Evolutionary conservation across 768 basidiomycete genomes (phyloP).

Genomic region (Pleurotus cornucopiae): DNA sequence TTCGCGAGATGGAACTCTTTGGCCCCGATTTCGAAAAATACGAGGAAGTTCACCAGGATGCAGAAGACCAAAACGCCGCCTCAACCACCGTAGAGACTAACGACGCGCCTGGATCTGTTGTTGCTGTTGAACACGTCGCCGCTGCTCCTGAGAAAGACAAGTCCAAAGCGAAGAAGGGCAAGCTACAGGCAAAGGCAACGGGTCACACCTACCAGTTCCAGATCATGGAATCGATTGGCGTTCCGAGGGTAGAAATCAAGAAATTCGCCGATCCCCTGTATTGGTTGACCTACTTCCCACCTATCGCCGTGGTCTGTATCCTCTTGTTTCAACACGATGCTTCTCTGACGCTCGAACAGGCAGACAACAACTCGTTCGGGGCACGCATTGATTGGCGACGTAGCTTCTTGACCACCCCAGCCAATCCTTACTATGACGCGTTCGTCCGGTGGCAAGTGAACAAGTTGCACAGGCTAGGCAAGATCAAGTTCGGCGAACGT

Average conservation of each 20-base stretch:
- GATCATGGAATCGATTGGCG: constrained; percentile 93
- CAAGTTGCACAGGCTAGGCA: constrained; percentile 79
- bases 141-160: constrained; percentile 39
- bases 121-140: constrained; percentile 28
- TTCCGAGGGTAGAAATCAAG: constrained; percentile 87
- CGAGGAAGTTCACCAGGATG: constrained; percentile 40
- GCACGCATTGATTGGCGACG: constrained; percentile 97
- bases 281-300: constrained; percentile 95
- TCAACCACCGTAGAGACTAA: constrained; percentile 1
- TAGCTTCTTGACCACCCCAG: constrained; percentile 88
- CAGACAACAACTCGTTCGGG: constrained; percentile 84
- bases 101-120: constrained; percentile 30
- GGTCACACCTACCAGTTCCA: constrained; percentile 97
- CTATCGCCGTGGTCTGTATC: constrained; percentile 61
- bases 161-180: constrained; percentile 92
- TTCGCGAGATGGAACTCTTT: constrained; percentile 95
- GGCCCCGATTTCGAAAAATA: constrained; percentile 83
- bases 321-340: no score
- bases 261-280: constrained; percentile 93
- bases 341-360: not conserved
- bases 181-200: constrained; percentile 88
- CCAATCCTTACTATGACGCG: constrained; percentile 95
- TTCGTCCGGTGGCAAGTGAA: constrained; percentile 99
- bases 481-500: constrained; percentile 97
- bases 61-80: constrained; percentile 34